phyloP scores from a whole-genome alignment of 305 asterid genomes.

The Solanum hybrid region DNA sequence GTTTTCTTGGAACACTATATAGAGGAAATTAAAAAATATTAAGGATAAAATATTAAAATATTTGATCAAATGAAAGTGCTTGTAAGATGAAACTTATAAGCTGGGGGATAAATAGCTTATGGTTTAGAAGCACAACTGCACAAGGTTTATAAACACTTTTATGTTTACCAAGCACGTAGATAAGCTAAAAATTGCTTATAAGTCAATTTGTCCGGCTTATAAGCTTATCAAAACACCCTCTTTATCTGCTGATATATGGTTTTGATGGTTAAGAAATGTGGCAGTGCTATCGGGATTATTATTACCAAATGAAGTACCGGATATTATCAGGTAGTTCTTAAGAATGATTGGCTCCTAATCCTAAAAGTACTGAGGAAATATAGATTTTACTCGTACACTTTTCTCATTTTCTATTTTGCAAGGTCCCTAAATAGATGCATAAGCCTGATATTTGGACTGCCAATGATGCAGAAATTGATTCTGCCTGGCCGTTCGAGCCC shows the following conservation, averaged over 20 bases:
- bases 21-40: background rate
- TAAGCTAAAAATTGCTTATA: background rate
- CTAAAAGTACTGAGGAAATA: background rate
- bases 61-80: background rate
- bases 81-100: background rate
- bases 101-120: background rate
- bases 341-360: background rate
- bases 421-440: background rate
- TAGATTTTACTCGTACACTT: background rate
- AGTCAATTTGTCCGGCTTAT: background rate
- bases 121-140: background rate
- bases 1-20: background rate
- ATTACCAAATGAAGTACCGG: background rate
- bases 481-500: constrained; percentile 1
- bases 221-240: background rate
- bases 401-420: background rate
- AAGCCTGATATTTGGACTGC: background rate
- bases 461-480: background rate
- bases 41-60: background rate
- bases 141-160: background rate
- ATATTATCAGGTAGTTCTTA: background rate
- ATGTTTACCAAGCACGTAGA: background rate
- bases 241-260: background rate
- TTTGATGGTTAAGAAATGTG: background rate
- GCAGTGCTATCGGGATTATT: background rate